phyloP scores from a whole-genome alignment of 306 rosid species.

The Sophora flavescens region DNA sequence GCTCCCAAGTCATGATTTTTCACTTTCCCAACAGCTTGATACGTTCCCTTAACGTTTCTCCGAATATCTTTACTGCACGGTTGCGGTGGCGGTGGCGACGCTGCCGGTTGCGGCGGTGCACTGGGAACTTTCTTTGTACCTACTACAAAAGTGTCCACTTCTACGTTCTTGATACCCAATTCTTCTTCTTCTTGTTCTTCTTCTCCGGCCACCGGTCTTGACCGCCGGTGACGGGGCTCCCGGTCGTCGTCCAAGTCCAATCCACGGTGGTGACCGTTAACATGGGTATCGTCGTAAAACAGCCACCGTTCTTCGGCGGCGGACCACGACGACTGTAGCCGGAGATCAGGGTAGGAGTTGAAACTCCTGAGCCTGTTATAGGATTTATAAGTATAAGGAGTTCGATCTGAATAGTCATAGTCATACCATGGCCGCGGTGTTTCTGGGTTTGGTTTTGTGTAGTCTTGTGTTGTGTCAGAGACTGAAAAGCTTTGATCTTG shows the following conservation, averaged over 20 bases:
- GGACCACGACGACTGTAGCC: conserved; percentile 66
- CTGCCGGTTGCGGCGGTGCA: neutral
- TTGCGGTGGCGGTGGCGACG: conserved; percentile 13
- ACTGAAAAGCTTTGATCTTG: conserved; percentile 50
- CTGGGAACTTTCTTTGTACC: conserved; percentile 43
- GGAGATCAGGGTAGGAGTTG: conserved; percentile 90
- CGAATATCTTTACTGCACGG: neutral
- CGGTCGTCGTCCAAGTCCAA: conserved; percentile 43
- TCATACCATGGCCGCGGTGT: conserved; percentile 63
- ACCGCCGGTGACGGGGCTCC: neutral
- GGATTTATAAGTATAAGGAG: conserved; percentile 9
- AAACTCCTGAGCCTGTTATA: conserved; percentile 65
- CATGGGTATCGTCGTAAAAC: conserved; percentile 68
- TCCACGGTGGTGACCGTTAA: conserved; percentile 52
- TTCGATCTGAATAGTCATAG: conserved; percentile 61
- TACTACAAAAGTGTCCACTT: conserved; percentile 52
- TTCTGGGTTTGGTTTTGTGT: conserved; percentile 51
- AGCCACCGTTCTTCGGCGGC: conserved; percentile 66
- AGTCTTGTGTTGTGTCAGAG: conserved; percentile 38
- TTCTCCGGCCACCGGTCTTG: conserved; percentile 42
- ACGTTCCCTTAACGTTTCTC: conserved; percentile 41
- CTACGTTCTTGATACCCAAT: conserved; percentile 40
- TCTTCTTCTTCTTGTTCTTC: conserved; percentile 42
- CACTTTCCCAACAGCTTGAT: conserved; percentile 33
- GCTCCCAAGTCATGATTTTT: conserved; percentile 27